Conservation (phyloP, 2,329 filamentous ascomycete genomes). For the Cytospora piceae region DNA sequence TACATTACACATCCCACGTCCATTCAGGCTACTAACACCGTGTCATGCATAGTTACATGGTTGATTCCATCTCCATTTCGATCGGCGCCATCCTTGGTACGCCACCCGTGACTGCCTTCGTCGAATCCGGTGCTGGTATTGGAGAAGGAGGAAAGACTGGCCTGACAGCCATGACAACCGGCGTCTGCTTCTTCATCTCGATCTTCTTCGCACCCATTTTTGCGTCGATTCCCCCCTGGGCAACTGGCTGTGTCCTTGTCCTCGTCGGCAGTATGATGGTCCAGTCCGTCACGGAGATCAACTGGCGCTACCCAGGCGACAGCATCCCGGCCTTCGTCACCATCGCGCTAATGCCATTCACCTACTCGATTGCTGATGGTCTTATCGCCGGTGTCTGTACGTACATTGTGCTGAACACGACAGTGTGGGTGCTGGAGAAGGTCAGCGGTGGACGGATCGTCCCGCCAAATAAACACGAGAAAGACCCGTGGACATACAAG, state of each 20-base stretch:
- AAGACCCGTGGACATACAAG: conserved; percentile 80
- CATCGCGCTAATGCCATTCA: conserved; percentile 86
- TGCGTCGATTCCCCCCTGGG: conserved; percentile 77
- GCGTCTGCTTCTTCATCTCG: conserved; percentile 70
- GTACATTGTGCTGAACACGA: conserved; percentile 75
- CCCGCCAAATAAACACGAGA: conserved; percentile 74
- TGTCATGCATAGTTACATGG: conserved; percentile 59
- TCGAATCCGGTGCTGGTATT: conserved; percentile 76
- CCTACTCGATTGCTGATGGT: conserved; percentile 85
- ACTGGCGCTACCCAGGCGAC: conserved; percentile 86
- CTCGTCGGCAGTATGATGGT: conserved; percentile 90
- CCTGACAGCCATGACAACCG: conserved; percentile 70
- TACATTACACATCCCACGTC: background rate
- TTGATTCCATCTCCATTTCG: conserved; percentile 78
- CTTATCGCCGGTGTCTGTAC: conserved; percentile 79
- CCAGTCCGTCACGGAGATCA: conserved; percentile 77
- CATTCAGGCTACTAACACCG: background rate
- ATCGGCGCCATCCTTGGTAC: conserved; percentile 74
- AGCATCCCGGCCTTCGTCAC: conserved; percentile 83
- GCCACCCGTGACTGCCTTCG: conserved; percentile 74
- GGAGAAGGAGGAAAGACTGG: conserved; percentile 76
- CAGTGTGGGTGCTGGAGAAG: conserved; percentile 71
- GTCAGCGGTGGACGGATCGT: conserved; percentile 69
- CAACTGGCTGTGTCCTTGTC: conserved; percentile 75
- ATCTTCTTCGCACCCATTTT: conserved; percentile 79